A percentile compares a stretch with the other conserved stretches of the same genome.
Conservation (phyloP, 2,329 filamentous ascomycete genomes). For the Aspergillus fructus region DNA sequence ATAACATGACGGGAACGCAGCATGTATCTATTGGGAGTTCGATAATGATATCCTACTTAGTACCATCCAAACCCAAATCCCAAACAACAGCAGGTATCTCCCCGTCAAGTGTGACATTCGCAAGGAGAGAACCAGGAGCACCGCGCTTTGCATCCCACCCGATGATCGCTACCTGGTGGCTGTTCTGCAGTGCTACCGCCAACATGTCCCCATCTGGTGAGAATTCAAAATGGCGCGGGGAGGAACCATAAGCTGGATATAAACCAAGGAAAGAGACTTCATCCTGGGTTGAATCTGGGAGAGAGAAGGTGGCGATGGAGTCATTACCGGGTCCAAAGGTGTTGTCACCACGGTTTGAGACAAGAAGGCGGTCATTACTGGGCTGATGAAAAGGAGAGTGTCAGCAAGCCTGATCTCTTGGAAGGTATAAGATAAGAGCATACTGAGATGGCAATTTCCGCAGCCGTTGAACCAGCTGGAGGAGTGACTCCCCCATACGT, state of each 20-base stretch:
- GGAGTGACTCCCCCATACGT: background rate
- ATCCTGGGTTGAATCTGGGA: background rate
- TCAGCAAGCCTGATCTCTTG: too few relatives aligned
- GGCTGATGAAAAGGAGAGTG: background rate
- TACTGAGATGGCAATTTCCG: background rate
- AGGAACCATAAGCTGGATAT: slow-evolving; percentile 60
- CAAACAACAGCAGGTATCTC: background rate
- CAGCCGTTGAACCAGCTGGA: background rate
- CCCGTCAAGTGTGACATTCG: background rate
- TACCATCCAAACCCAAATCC: background rate
- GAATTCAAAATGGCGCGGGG: slow-evolving; percentile 64
- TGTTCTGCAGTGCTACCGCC: slow-evolving; percentile 61
- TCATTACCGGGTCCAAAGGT: background rate
- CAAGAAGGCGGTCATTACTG: background rate
- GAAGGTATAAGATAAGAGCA: background rate
- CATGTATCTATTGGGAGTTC: too few relatives aligned
- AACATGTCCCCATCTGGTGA: slow-evolving; percentile 61
- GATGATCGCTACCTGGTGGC: slow-evolving; percentile 58
- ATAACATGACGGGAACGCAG: too few relatives aligned
- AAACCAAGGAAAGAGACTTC: slow-evolving; percentile 50
- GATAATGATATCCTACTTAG: too few relatives aligned
- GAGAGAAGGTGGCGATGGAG: background rate
- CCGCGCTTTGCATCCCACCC: slow-evolving; percentile 46
- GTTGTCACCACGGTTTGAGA: background rate
- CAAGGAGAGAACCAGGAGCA: background rate